Conservation (phyloP, 2,329 filamentous ascomycete species). For the Claviceps sp. region DNA sequence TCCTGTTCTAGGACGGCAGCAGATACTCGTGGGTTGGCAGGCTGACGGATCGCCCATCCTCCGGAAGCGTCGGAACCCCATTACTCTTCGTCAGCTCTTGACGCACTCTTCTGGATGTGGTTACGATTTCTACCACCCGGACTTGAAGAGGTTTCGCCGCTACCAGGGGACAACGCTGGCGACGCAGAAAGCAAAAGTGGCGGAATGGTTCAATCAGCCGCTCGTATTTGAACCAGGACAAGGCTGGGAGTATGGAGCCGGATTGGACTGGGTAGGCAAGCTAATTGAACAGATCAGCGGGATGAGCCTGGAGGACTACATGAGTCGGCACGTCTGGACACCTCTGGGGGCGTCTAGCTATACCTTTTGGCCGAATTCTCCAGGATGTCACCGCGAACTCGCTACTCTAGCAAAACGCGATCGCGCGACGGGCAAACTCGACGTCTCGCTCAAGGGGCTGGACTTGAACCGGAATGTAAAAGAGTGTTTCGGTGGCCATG, state of each 20-base stretch:
- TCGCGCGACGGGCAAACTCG: not conserved
- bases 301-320: slow-evolving; percentile 25
- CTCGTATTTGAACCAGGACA: slow-evolving; percentile 28
- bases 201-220: slow-evolving; percentile 27
- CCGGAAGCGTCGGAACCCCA: slow-evolving; percentile 18
- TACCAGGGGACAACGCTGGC: not conserved
- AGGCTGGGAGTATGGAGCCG: slow-evolving; percentile 35
- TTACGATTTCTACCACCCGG: slow-evolving; percentile 28
- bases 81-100: slow-evolving; percentile 38
- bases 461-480: not conserved
- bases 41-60: slow-evolving; percentile 23
- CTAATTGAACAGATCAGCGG: slow-evolving; percentile 35
- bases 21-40: slow-evolving; percentile 33
- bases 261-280: slow-evolving; percentile 39
- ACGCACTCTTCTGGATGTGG: slow-evolving; percentile 34
- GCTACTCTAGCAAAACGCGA: not conserved
- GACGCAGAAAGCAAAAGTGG: not conserved
- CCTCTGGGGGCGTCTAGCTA: not conserved
- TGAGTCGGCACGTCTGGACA: slow-evolving; percentile 17
- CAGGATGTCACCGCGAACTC: not conserved
- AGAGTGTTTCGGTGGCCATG: not conserved
- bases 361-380: not conserved
- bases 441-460: not conserved
- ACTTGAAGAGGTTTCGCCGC: not conserved
- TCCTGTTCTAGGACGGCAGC: slow-evolving; percentile 32